Base-by-base conservation (phyloP, 257 asterid species). In the Lithospermum erythrorhizon region DNA sequence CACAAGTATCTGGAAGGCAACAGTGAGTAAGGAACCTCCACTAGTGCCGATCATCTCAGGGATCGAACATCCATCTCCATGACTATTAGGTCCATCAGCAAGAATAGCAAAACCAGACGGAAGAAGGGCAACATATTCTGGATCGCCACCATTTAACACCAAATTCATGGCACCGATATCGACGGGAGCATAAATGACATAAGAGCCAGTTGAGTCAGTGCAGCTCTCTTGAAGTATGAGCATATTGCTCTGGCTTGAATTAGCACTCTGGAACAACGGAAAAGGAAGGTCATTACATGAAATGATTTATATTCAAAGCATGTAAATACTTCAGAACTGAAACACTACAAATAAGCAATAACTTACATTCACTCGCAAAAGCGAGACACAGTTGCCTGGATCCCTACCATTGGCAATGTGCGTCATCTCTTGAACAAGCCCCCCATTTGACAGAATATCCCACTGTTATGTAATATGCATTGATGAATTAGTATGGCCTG, bases 91-190 rank as follows among this genome's bases (percentile, higher is more conserved):
- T 6, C 94, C 96, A 20, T 90, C 95, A 1, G 98, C 96, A 0
- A 90, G 85, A 55, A 90, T 85, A 2, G 98, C 95, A 6, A 90
- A 90, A 14, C 98, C 98, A 3, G 98, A 87, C 1, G 98, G 98
- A 9, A 90, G 61, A n/a, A 90, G 94, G 25, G 98, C 98, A 6
- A 90, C 98, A 64, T 90, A 90, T 62, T 90, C 91, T 0, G 98
- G 98, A 59, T 90, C 98, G 0, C 60, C 60, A 24, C 82, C 84
- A 6, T 64, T 61, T 25, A 75, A 21, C 6, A 79, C 35, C 1
- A 11, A 47, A 17, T 77, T 71, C 67, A 70, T 61, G 1, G 70
- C 59, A n/a, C 16, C 52, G 55, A 63, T 16, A 48, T 80, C 86
- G 10, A 77, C 59, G 2, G 84, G 82, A n/a, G 86, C 76, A 30